Evolutionary conservation across 495 filamentous ascomycete species (phyloP), one percentile per base, ranked within the genome.

Genomic region (Chaetomium fimeti): DNA sequence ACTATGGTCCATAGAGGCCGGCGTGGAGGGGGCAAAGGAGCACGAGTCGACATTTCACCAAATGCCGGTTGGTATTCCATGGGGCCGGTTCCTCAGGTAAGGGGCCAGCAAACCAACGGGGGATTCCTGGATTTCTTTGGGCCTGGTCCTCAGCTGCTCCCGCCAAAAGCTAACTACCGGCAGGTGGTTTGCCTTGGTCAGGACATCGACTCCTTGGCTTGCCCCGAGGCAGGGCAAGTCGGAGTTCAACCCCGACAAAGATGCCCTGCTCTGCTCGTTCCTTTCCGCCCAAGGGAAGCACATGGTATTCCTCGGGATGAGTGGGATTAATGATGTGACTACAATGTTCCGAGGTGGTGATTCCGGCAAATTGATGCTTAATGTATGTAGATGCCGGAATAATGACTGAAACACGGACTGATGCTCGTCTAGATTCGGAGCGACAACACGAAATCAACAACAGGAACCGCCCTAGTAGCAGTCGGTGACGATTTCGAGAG

Each of bases 161-260:
- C 32, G 1, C 4, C 55, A 5, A n/a, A 27, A 43, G 68, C 72
- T 74, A 62, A 78, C 52, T 36, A 52, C 47, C 42, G 13, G 27
- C 54, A 83, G 87, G 63, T 93, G 91, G 83, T 92, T 96, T 70
- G 84, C 91, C 5, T 76, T 94, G 8, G 88, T 92, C 16, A 86
- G 91, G n/a, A 76, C 89, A 3, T 92, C 88, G 84, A 81, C 79
- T 32, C 87, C 92, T 1, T 98, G 94, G 94, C 79, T 98, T 16
- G 91, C 88, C 0, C 94, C 94, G 24, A 81, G 91, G 18, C 94
- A 98, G 75, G 93, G 93, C 16, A 85, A 82, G 59, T 74, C 78
- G 11, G 72, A 77, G 6, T 89, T 95, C 36, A 70, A 70, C 7
- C 76, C 92, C 27, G 87, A 88, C 40, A 88, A 91, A 65, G 91